Conservation (phyloP, 148 eudicot genomes). For the Oxyria digyna region DNA sequence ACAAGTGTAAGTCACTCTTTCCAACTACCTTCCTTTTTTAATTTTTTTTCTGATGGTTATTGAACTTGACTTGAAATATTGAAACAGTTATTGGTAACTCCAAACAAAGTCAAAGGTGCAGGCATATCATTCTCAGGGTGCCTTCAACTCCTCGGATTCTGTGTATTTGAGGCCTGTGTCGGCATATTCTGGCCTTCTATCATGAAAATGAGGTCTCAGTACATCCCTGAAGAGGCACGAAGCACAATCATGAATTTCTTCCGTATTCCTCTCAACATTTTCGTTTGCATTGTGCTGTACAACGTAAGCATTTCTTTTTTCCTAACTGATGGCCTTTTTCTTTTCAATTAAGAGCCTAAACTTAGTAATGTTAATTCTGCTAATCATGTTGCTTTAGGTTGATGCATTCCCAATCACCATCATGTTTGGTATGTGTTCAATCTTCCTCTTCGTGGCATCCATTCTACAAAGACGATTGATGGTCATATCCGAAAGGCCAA, state of each 20-base stretch:
- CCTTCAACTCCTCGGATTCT: constrained; percentile 44
- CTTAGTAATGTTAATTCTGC: neutral
- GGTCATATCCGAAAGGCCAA: constrained; percentile 67
- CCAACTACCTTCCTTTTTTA: neutral
- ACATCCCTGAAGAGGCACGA: constrained; percentile 96
- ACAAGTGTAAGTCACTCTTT: constrained; percentile 49
- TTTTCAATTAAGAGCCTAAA: neutral
- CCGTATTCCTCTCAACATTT: constrained; percentile 95
- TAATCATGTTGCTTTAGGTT: constrained; percentile 32
- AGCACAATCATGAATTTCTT: constrained; percentile 99
- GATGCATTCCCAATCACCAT: constrained; percentile 93
- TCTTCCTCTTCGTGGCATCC: constrained; percentile 83
- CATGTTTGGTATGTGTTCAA: constrained; percentile 98
- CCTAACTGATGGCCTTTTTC: neutral
- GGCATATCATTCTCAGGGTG: constrained; percentile 65
- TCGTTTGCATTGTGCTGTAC: constrained; percentile 90
- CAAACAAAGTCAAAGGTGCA: constrained; percentile 56
- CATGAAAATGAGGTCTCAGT: constrained; percentile 96
- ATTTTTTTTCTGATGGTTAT: neutral
- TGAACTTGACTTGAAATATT: constrained; percentile 17
- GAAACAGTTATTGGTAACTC: constrained; percentile 57
- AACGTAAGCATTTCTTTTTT: constrained; percentile 37
- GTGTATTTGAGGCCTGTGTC: constrained; percentile 45
- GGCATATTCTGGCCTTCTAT: constrained; percentile 62
- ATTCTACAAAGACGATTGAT: constrained; percentile 75